phyloP scores from a whole-genome alignment of 441 rosid genomes.

The California macrophylla region DNA sequence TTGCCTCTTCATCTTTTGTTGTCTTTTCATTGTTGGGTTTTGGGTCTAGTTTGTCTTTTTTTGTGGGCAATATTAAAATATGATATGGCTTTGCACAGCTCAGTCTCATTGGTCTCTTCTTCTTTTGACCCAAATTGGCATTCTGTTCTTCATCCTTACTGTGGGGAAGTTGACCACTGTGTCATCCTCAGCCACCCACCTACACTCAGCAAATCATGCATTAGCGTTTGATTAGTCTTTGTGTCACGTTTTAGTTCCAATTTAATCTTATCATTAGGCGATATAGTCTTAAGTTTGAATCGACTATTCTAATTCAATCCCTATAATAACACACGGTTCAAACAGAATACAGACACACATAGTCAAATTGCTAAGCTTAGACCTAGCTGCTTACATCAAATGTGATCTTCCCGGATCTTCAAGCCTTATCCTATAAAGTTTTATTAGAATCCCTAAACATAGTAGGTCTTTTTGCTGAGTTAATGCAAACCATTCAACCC shows the following conservation, averaged over 20 bases:
- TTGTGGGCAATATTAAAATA: neutral
- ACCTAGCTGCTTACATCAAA: neutral
- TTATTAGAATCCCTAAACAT: neutral
- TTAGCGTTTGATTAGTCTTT: neutral
- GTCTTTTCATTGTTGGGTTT: neutral
- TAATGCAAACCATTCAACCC: neutral
- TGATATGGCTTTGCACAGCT: neutral
- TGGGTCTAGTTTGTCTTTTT: neutral
- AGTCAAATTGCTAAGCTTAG: neutral
- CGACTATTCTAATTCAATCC: too few species aligned
- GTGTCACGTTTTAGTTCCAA: too few species aligned
- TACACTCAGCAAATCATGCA: conserved; percentile 9
- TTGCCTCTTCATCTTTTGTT: neutral
- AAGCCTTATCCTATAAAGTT: neutral
- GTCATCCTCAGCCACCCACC: conserved; percentile 84
- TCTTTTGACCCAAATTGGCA: conserved; percentile 83
- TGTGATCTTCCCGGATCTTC: neutral
- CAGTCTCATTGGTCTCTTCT: conserved; percentile 21
- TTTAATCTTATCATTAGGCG: too few species aligned
- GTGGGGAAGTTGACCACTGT: conserved; percentile 76
- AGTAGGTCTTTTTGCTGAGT: neutral
- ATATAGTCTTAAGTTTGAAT: too few species aligned
- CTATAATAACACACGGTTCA: too few species aligned
- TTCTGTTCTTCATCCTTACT: conserved; percentile 72
- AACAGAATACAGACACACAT: neutral